Base-by-base conservation (phyloP, 1,139 yeast genomes). In the Taiozyma sp. region DNA sequence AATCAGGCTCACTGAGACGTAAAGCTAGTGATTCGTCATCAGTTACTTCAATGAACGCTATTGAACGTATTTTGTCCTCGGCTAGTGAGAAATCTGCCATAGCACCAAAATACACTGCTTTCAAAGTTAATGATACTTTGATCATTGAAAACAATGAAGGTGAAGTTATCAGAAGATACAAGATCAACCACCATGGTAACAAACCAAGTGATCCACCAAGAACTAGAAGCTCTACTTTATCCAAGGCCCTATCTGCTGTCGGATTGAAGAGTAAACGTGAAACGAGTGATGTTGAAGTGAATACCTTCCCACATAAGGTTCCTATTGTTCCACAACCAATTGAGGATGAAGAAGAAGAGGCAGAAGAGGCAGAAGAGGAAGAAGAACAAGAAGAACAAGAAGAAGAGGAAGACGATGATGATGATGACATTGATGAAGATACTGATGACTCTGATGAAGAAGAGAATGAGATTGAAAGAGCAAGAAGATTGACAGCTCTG, bases 111-210 rank as follows among this genome's bases (percentile, higher is more conserved):
- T 80, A 77, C 45, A 73, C 67, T 60, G 90, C 88, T 1, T 85
- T 76, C 61, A 80, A 79, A 62, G 70, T 81, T 47, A 96, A 85
- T 63, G 82, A 90, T 63, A 75, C 84, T 56, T 80, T 93, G 52
- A 77, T 91, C 54, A 85, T 93, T 56, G 99, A 93, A 67, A 88
- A 91, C 64, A 90, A 81, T 46, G 96, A 91, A 39, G 99, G 99
- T 58, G 98, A 93, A 60, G 82, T 93, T 52, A 74, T 93, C 45
- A 81, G 96, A 63, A 77, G 96, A 52, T 93, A 91, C 69, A 80
- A 74, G 60, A 84, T 90, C 50, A 87, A 84, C 59, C 76, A 79
- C 19, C 88, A 82, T 56, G 62, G 60, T 1, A 57, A 22, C 29
- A 49, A 48, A 16, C 23, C 16, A 14, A 43, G 13, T 9, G 29